Base-by-base conservation (phyloP, 2,329 filamentous ascomycete genomes). In the Colletotrichum coccodes region DNA sequence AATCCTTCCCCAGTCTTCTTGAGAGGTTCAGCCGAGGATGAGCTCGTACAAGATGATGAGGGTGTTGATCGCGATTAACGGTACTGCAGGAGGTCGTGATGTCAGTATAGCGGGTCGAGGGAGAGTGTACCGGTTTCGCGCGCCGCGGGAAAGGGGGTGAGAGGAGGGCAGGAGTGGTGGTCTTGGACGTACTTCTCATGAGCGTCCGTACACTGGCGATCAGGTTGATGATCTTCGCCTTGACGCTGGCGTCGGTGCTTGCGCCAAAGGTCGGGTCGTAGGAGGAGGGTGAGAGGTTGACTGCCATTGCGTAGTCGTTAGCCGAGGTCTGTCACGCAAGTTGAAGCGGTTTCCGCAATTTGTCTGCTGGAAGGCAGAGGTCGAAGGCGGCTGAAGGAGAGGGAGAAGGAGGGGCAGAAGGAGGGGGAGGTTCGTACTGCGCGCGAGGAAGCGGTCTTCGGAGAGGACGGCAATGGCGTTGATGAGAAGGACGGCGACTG, bases 391-490 rank as follows among this genome's bases (percentile, higher is more conserved):
- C n/a, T n/a, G n/a, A n/a, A n/a, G 26, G 9, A 23, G 5, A 28
- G 28, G 23, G 30, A 38, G 21, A 12, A 18, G 23, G n/a, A 32
- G 16, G 9, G 11, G 36, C 16, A 28, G 38, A 8, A 34, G 34
- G 30, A 26, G 5, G n/a, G 49, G 30, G 54, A 40, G 21, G 30
- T 38, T 70, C 80, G 72, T 78, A 82, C 80, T 97, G 74, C 79
- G 91, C 83, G 92, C 82, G 73, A 97, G 92, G 81, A 97, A 97
- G 71, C 94, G 92, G 83, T 97, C 94, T 89, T 97, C 95, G 75
- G 94, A 97, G 72, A 98, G 92, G 77, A 98, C 90, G 72, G 95
- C 94, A 78, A 98, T 92, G 73, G 94, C 94, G 82, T 99, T 99
- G 82, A 96, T 91, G 78, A 98, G 89, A 76, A 98, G 93, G 79